These are phyloP conservation scores for Botrytis galanthina DNA, from an alignment of 2,329 filamentous ascomycete genomes.

Conservation along the genomic window DNA sequence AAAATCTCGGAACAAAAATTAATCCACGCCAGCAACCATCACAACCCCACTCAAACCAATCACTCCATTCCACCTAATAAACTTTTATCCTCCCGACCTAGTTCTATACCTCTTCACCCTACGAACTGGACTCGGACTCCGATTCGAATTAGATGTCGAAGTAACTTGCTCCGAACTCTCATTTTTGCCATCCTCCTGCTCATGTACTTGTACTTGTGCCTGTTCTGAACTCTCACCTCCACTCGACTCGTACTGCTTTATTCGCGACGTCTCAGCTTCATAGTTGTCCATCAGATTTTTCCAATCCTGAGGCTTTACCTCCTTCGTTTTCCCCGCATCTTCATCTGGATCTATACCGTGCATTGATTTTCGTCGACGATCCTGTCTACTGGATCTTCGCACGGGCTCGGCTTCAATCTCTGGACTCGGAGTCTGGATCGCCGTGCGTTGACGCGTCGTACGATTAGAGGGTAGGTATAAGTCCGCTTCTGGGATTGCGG, in stretches of 20 bases:
- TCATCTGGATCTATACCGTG: neutral
- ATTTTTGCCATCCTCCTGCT: neutral
- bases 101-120: neutral
- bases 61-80: neutral
- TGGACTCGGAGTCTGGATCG: neutral
- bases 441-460: neutral
- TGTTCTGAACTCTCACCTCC: neutral
- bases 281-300: neutral
- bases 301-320: neutral
- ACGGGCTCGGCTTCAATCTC: neutral
- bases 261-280: neutral
- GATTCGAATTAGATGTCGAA: neutral
- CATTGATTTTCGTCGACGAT: neutral
- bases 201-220: neutral
- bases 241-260: neutral
- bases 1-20: neutral
- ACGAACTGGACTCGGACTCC: neutral
- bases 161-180: neutral
- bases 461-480: neutral
- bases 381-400: neutral
- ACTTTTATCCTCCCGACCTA: neutral
- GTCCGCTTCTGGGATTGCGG: neutral
- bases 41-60: neutral
- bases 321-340: neutral
- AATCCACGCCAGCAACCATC: neutral